phyloP scores from a whole-genome alignment of 169 alveolate species.

The Plasmodium blacklocki region DNA sequence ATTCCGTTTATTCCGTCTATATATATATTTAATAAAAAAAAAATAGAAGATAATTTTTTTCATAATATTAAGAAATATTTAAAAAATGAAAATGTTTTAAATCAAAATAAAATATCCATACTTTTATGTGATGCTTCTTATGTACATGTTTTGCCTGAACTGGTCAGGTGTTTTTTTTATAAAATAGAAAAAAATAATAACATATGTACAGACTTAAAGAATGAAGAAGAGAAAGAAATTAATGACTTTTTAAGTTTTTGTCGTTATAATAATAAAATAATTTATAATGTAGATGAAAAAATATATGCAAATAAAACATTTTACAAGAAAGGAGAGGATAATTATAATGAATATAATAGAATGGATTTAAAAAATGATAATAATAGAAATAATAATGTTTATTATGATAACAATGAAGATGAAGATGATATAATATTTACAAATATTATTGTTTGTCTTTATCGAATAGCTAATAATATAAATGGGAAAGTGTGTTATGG shows the following conservation, averaged over 20 bases:
- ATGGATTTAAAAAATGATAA: neutral
- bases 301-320: neutral
- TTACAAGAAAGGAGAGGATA: neutral
- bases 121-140: constrained; percentile 32
- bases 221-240: no score
- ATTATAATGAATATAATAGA: neutral
- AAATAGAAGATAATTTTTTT: constrained; percentile 11
- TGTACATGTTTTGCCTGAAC: neutral
- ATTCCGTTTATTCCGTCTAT: constrained; percentile 46
- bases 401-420: neutral
- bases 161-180: constrained; percentile 24
- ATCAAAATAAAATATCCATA: constrained; percentile 20
- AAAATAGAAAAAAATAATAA: neutral
- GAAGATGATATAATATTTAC: neutral
- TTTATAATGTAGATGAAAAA: neutral
- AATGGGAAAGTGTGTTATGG: constrained; percentile 46
- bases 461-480: constrained; percentile 45
- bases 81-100: neutral
- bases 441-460: constrained; percentile 21
- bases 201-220: neutral
- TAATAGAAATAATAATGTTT: neutral
- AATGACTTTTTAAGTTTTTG: neutral
- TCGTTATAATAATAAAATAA: neutral
- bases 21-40: constrained; percentile 41
- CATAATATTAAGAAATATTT: constrained; percentile 7